These are phyloP conservation scores for Syzygium jambos DNA, from an alignment of 345 rosid species.

Conservation along the genomic window DNA sequence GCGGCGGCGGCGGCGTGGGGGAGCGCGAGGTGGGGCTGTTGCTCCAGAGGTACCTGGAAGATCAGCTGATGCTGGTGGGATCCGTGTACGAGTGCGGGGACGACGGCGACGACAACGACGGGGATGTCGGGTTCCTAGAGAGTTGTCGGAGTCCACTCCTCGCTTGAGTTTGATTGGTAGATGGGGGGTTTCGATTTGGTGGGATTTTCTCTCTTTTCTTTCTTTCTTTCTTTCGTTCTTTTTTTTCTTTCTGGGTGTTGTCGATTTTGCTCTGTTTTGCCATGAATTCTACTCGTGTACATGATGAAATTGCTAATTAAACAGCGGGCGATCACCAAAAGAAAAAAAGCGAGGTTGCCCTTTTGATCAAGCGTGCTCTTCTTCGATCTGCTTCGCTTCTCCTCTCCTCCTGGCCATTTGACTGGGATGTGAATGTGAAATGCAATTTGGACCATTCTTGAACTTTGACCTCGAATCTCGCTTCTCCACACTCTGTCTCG, in stretches of 20 bases:
- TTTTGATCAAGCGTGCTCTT: not conserved
- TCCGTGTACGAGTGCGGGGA: slow-evolving; percentile 44
- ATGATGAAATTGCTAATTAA: not conserved
- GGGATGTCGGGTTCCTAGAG: slow-evolving; percentile 5
- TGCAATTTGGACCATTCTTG: not conserved
- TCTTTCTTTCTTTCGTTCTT: not conserved
- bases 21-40: slow-evolving; percentile 22
- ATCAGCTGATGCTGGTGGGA: slow-evolving; percentile 47
- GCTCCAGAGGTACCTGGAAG: slow-evolving; percentile 59
- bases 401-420: not conserved
- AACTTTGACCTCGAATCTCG: not conserved
- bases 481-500: not conserved
- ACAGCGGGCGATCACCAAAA: not conserved
- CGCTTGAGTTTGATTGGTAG: slow-evolving; percentile 9
- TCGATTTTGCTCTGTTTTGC: not conserved
- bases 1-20: slow-evolving; percentile 1
- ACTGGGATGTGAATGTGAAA: not conserved
- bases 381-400: not conserved
- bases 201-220: not conserved
- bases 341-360: not conserved
- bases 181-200: not conserved
- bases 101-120: slow-evolving; percentile 1
- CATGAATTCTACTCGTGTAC: not conserved
- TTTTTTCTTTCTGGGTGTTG: not conserved
- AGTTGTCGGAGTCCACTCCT: slow-evolving; percentile 29